A percentile compares a stretch with the other conserved stretches of the same genome.
phyloP scores from a whole-genome alignment of 805 yeast genomes.

The Metschnikowia colocasiae region DNA sequence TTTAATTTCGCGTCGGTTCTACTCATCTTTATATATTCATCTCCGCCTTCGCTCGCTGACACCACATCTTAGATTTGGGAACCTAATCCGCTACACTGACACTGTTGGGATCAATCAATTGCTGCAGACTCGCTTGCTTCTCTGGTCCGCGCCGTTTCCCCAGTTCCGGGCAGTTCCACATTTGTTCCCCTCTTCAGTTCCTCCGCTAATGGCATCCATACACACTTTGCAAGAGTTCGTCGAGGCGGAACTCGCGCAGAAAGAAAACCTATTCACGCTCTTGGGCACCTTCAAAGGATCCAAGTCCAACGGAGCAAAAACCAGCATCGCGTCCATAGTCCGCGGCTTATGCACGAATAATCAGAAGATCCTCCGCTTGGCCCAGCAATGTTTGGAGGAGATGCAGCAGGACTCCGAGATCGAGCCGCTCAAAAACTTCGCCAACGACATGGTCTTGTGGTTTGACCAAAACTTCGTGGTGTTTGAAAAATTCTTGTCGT shows the following conservation, averaged over 20 bases:
- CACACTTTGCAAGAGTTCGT: constrained; percentile 12
- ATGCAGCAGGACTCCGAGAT: constrained; percentile 12
- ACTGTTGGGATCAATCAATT: no score
- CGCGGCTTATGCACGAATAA: constrained; percentile 42
- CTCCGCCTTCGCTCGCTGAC: neutral
- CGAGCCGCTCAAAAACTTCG: constrained; percentile 31
- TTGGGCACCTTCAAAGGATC: constrained; percentile 33
- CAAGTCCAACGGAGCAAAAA: constrained; percentile 19
- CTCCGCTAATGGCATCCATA: neutral
- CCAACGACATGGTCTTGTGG: constrained; percentile 40
- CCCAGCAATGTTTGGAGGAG: constrained; percentile 18
- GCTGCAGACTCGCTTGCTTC: no score
- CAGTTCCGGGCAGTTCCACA: no score
- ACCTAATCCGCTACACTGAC: neutral
- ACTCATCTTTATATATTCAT: constrained; percentile 4
- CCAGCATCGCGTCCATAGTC: constrained; percentile 28
- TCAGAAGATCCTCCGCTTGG: constrained; percentile 23
- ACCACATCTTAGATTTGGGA: neutral
- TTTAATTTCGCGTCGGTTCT: neutral
- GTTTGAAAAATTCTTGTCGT: constrained; percentile 29
- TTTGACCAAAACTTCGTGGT: constrained; percentile 32
- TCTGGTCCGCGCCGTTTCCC: no score
- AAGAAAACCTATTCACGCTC: constrained; percentile 34
- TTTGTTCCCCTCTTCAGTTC: neutral
- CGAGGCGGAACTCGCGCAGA: constrained; percentile 28